phyloP scores from a whole-genome alignment of 2,329 filamentous ascomycete genomes.

The Penicillium freii region DNA sequence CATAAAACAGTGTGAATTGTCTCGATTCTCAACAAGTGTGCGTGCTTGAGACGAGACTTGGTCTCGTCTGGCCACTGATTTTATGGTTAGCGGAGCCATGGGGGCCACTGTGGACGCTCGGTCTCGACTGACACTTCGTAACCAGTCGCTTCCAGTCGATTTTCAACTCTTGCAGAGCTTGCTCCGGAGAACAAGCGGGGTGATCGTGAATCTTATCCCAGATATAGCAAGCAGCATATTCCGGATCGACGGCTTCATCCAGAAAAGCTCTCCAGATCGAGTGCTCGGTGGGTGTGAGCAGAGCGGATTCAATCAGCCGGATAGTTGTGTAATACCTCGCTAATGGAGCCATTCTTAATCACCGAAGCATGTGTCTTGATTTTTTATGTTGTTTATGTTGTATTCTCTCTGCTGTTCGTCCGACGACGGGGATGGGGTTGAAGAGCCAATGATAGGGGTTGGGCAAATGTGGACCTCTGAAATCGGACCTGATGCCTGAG shows the following conservation, averaged over 20 bases:
- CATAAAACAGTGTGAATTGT: slow-evolving; percentile 2
- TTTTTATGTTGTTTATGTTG: neutral
- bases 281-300: slow-evolving; percentile 9
- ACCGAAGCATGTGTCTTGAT: too few species aligned
- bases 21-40: neutral
- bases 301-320: slow-evolving; percentile 7
- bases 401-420: neutral
- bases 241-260: neutral
- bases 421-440: neutral
- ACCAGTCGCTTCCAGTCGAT: neutral
- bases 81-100: neutral
- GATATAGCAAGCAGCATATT: slow-evolving; percentile 5
- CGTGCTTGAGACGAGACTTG: neutral
- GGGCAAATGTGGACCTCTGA: too few species aligned
- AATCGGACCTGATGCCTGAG: too few species aligned
- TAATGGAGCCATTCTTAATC: neutral
- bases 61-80: neutral
- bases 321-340: slow-evolving; percentile 25
- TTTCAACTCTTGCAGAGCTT: neutral
- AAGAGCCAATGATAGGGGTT: neutral
- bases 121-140: neutral
- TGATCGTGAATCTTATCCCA: neutral
- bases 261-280: slow-evolving; percentile 4
- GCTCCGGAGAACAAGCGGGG: neutral
- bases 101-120: neutral